Base-by-base conservation (phyloP, 2,329 filamentous ascomycete genomes). In the Aspergillus sp. region DNA sequence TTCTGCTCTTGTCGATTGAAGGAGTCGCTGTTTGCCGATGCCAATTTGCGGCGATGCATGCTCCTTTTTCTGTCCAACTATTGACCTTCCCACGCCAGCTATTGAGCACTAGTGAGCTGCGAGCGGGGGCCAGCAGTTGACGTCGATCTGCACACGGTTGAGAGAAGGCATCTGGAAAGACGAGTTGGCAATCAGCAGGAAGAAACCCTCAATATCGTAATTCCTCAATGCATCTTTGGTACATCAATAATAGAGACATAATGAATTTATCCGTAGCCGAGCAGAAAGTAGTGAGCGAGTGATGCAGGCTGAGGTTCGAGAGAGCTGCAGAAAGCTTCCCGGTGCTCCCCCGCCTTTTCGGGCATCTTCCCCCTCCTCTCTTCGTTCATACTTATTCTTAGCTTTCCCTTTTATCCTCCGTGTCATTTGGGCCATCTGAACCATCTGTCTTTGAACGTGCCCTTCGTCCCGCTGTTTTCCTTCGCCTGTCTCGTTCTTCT, bases 51-150 rank as follows among this genome's bases (percentile, higher is more conserved):
- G 34, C 13, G 34, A 15, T 7, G 34, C 20, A 37, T 37, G 34
- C 20, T 45, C 20, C 24, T 46, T 39, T 17, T 30, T 24, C 19
- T 54, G 22, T 24, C 27, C 44, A 40, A 40, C 42, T 41, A 54
- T 48, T 41, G 51, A 42, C 5, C 49, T 19, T 51, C 33, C n/a
- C 34, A n/a, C 19, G 33, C 34, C 34, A 60, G 61, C 64, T 64
- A 65, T 64, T 62, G 64, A 64, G 48, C 20, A 54, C 45, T 61
- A 61, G 59, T 60, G 55, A 47, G 34, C 51, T 44, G 46, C 34
- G 52, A 51, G 46, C 46, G 39, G 37, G 45, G 30, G 40, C 13
- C 11, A 49, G 33, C 39, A 51, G 46, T 58, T 63, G 62, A 64
- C 61, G 58, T 64, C 53, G 60, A 65, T 64, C 62, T 41, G 51